Base-by-base conservation (phyloP, 495 filamentous ascomycete species). In the Durotheca rogersii region DNA sequence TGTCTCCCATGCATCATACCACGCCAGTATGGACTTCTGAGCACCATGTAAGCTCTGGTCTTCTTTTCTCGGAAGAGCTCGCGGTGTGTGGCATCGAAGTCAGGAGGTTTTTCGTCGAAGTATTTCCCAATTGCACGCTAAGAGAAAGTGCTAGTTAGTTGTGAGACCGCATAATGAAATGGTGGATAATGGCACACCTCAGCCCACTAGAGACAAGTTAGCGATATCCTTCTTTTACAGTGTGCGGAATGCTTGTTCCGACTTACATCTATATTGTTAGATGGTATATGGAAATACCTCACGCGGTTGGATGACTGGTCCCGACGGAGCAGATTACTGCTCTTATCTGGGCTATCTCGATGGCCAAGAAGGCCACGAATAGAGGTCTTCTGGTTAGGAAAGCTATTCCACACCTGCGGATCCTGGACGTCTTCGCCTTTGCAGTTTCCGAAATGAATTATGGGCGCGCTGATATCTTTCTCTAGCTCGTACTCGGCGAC, bases 181-280 rank as follows among this genome's bases (percentile, higher is more conserved):
- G n/a, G n/a, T n/a, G n/a, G n/a, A n/a, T n/a, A n/a, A n/a, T n/a
- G n/a, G n/a, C n/a, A n/a, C 27, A 60, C 60, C 36, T 64, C 60
- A 2, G 46, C 49, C 60, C 60, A 64, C 60, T 64, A 34, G 0
- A 27, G 11, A 0, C 6, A 11, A 45, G 16, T 45, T 23, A 50
- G 38, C 12, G 18, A 30, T 43, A 31, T 31, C 5, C 17, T 7
- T 0, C 12, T 17, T 3, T 9, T 11, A 35, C 15, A 36, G n/a
- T 33, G 4, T 10, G 17, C n/a, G 30, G 37, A 15, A 12, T 17
- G 4, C 32, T 15, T n/a, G n/a, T 0, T 16, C 6, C 2, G 14
- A 57, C 60, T 44, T 17, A 64, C 60, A 11, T 20, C 33, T 56
- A 64, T 64, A 14, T 64, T 64, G 3, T 64, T 64, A 0, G 56